Evolutionary conservation across 2,329 filamentous ascomycete species (phyloP).

Genomic region (Talaromyces sp.): DNA sequence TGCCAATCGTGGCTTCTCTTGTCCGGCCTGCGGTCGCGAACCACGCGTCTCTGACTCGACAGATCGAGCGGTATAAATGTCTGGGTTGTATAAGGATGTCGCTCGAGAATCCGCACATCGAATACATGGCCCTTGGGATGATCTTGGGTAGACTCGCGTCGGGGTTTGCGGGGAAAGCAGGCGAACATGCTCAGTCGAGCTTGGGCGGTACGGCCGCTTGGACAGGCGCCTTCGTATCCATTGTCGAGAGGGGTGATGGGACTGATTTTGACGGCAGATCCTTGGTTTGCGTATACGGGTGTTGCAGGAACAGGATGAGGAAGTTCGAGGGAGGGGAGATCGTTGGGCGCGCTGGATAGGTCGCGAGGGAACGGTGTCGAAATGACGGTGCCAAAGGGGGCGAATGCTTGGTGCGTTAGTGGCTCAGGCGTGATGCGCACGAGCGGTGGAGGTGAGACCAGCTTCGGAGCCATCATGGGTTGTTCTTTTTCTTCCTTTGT

Average conservation of each 20-base stretch:
- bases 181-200: constrained; percentile 84
- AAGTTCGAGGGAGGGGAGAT: constrained; percentile 38
- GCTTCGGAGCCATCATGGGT: constrained; percentile 25
- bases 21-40: constrained; percentile 5
- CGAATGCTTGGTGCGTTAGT: constrained; percentile 65
- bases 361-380: constrained; percentile 60
- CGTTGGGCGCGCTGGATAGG: constrained; percentile 36
- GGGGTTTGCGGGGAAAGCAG: constrained; percentile 61
- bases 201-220: constrained; percentile 38
- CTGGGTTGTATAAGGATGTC: constrained; percentile 91
- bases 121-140: constrained; percentile 41
- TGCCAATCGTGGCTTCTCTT: constrained; percentile 8
- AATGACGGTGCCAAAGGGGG: constrained; percentile 77
- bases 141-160: constrained; percentile 16
- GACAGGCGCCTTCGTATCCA: constrained; percentile 53
- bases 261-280: constrained; percentile 78
- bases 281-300: constrained; percentile 70
- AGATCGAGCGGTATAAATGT: constrained; percentile 77
- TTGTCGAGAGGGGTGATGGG: constrained; percentile 69
- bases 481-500: too few relatives aligned
- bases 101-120: constrained; percentile 68
- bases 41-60: constrained; percentile 19
- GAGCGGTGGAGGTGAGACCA: constrained; percentile 29
- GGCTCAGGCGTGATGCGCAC: constrained; percentile 53
- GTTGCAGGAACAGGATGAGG: constrained; percentile 37